A percentile compares a stretch with the other conserved stretches of the same genome.
phyloP scores from a whole-genome alignment of 1,284 basidiomycete genomes.

The Meira miltonrushii region DNA sequence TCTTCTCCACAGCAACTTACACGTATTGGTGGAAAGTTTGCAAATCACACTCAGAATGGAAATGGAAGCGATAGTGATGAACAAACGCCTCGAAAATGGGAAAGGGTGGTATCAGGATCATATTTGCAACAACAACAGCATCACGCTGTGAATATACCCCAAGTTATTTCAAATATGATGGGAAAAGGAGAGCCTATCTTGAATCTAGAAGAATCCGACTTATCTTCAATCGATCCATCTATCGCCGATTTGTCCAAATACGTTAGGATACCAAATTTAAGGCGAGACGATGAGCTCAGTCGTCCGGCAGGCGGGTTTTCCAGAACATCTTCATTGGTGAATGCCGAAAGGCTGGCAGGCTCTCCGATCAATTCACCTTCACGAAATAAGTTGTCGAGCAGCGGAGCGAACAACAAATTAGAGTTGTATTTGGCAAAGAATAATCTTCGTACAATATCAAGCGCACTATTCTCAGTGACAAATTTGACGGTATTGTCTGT shows the following conservation, averaged over 20 bases:
- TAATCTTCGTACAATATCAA: slow-evolving; percentile 35
- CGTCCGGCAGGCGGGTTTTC: not conserved
- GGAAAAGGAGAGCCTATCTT: too few species aligned
- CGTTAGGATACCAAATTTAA: slow-evolving; percentile 24
- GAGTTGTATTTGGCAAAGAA: slow-evolving; percentile 32
- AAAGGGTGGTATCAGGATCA: too few species aligned
- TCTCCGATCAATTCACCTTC: not conserved
- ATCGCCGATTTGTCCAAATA: slow-evolving; percentile 28
- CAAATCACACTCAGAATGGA: too few species aligned
- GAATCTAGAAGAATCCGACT: not conserved
- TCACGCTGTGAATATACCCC: slow-evolving; percentile 11
- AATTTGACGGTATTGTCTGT: slow-evolving; percentile 47
- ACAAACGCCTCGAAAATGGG: too few species aligned
- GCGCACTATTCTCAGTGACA: slow-evolving; percentile 43
- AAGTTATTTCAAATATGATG: not conserved
- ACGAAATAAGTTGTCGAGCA: not conserved
- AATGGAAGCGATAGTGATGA: too few species aligned
- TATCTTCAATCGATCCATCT: slow-evolving; percentile 17
- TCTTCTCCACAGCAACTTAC: not conserved
- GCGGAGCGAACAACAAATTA: slow-evolving; percentile 5
- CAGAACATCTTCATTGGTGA: not conserved
- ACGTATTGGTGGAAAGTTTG: too few species aligned
- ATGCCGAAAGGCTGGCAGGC: not conserved
- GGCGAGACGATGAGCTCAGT: not conserved
- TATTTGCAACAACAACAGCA: not conserved